These are phyloP conservation scores for Ephemerocybe angulata DNA, from an alignment of 768 basidiomycete genomes.

Conservation along the genomic window DNA sequence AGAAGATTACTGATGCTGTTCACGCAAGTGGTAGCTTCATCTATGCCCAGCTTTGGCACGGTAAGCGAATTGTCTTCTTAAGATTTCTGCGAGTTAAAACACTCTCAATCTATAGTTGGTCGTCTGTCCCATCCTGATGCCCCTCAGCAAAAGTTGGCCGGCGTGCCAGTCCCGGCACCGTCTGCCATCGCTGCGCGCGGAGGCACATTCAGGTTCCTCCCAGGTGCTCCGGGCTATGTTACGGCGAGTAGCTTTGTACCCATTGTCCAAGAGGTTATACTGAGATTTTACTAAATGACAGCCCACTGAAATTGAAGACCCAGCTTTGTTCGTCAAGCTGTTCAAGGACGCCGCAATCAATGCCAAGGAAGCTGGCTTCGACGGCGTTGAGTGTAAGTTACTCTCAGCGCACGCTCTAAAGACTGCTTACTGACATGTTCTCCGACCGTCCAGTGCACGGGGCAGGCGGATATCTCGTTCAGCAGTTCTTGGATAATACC, in stretches of 20 bases:
- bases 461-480: constrained; percentile 41
- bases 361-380: constrained; percentile 53
- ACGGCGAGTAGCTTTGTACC: constrained; percentile 30
- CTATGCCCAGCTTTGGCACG: constrained; percentile 44
- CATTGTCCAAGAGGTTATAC: no score
- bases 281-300: constrained; percentile 10
- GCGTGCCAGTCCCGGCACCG: constrained; percentile 42
- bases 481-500: constrained; percentile 48
- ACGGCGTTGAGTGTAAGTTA: constrained; percentile 44
- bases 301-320: constrained; percentile 43
- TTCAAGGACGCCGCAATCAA: constrained; percentile 44
- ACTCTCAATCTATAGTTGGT: no score
- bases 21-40: constrained; percentile 43
- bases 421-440: neutral
- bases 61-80: constrained; percentile 27
- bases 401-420: neutral
- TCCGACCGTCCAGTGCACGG: constrained; percentile 32
- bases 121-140: constrained; percentile 35
- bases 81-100: no score
- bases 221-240: constrained; percentile 36
- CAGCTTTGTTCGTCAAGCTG: constrained; percentile 32
- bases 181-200: constrained; percentile 42
- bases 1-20: constrained; percentile 42
- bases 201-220: constrained; percentile 37
- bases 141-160: constrained; percentile 35